These are phyloP conservation scores for Tuber brumale DNA, from an alignment of 495 filamentous ascomycete species.

Conservation along the genomic window DNA sequence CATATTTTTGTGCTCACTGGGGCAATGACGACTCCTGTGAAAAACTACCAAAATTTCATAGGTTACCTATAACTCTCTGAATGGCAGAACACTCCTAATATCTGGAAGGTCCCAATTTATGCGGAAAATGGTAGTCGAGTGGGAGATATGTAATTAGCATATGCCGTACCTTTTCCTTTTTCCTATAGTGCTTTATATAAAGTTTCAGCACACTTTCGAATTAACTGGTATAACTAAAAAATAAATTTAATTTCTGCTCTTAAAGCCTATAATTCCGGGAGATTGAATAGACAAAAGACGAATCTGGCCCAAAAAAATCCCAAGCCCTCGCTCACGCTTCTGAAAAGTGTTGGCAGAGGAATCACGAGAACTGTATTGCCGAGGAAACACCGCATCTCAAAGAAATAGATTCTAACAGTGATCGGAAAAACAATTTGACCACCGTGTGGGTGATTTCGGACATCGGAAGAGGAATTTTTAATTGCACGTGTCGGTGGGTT, in stretches of 20 bases:
- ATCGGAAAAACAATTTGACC: neutral
- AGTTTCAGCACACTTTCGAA: too few relatives aligned
- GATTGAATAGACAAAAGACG: neutral
- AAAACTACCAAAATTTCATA: neutral
- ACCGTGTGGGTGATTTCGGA: neutral
- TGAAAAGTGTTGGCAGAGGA: neutral
- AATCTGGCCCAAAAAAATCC: rapidly evolving
- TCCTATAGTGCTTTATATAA: neutral
- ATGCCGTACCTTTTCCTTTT: neutral
- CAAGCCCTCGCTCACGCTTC: neutral
- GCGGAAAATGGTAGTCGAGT: neutral
- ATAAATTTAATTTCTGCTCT: neutral
- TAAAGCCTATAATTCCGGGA: neutral
- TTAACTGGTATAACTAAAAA: neutral
- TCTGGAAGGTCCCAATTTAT: neutral
- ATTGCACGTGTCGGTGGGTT: neutral
- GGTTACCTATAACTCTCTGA: neutral
- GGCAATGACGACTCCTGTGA: neutral
- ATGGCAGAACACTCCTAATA: neutral
- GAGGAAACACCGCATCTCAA: neutral
- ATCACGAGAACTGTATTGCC: neutral
- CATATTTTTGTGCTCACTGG: neutral
- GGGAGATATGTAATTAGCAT: neutral
- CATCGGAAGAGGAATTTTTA: neutral
- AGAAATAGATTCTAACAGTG: neutral